Percentiles rank a stretch among this genome's conserved stretches.
These are phyloP conservation scores for Zymoseptoria ardabiliae DNA, from an alignment of 2,329 filamentous ascomycete genomes.

Conservation along the genomic window DNA sequence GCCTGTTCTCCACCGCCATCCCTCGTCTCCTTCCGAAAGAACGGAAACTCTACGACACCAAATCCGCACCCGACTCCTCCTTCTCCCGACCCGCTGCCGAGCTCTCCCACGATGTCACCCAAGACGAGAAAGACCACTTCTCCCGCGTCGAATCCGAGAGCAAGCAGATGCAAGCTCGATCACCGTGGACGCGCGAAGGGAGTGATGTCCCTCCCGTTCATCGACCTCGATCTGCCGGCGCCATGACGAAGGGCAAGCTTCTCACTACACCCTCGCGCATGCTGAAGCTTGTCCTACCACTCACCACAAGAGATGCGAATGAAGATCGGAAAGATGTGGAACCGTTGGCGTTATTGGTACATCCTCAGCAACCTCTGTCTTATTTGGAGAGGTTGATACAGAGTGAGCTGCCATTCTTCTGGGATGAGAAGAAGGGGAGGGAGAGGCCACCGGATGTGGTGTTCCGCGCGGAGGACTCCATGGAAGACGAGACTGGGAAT, in stretches of 20 bases:
- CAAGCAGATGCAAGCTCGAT: conserved; percentile 51
- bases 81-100: conserved; percentile 31
- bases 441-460: conserved; percentile 66
- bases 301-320: conserved; percentile 55
- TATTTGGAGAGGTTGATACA: conserved; percentile 87
- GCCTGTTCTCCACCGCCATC: conserved; percentile 6
- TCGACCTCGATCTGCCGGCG: conserved; percentile 44
- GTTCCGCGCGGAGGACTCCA: conserved; percentile 72
- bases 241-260: conserved; percentile 67
- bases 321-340: conserved; percentile 64
- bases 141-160: conserved; percentile 36
- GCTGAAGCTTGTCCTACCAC: conserved; percentile 71
- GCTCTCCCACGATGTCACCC: conserved; percentile 38
- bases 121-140: conserved; percentile 42
- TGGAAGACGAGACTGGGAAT: conserved; percentile 47
- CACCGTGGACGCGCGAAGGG: conserved; percentile 60
- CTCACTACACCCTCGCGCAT: conserved; percentile 73
- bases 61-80: conserved; percentile 21
- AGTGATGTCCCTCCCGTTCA: conserved; percentile 52
- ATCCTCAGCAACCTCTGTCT: conserved; percentile 83
- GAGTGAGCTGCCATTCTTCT: conserved; percentile 65
- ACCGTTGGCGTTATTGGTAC: conserved; percentile 74
- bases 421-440: conserved; percentile 48
- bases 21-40: conserved; percentile 8
- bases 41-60: conserved; percentile 14